These are phyloP conservation scores for Aspergillus aculeatinus DNA, from an alignment of 2,329 filamentous ascomycete genomes.

Conservation along the genomic window DNA sequence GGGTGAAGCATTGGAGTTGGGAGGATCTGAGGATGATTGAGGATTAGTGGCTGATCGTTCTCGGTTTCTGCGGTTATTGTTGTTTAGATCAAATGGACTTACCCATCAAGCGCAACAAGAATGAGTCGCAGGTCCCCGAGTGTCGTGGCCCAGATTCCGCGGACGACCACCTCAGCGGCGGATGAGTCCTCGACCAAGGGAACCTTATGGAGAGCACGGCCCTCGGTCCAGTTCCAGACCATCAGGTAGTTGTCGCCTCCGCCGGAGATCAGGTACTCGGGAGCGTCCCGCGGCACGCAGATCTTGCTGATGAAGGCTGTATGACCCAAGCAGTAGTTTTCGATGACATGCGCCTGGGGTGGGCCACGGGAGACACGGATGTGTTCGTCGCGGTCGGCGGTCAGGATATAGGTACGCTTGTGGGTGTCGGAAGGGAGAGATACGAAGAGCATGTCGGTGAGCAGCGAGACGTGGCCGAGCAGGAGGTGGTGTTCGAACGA, in stretches of 20 bases:
- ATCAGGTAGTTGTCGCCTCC: constrained; percentile 79
- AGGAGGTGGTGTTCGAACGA: constrained; percentile 74
- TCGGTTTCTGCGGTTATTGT: too few relatives aligned
- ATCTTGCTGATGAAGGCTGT: constrained; percentile 78
- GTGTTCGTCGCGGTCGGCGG: constrained; percentile 73
- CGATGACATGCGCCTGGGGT: constrained; percentile 83
- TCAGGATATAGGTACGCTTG: constrained; percentile 61
- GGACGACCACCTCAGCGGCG: constrained; percentile 45
- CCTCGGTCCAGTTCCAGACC: constrained; percentile 75
- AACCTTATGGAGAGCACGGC: constrained; percentile 33
- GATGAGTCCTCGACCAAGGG: constrained; percentile 24
- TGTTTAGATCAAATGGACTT: constrained; percentile 26
- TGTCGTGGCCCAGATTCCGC: constrained; percentile 50
- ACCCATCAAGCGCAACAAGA: constrained; percentile 61
- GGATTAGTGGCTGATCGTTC: neutral
- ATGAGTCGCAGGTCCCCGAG: constrained; percentile 32
- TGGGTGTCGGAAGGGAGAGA: constrained; percentile 44
- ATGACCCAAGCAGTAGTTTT: constrained; percentile 86
- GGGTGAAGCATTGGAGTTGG: constrained; percentile 66
- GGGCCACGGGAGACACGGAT: constrained; percentile 81
- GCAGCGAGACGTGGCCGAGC: constrained; percentile 91
- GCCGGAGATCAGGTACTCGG: constrained; percentile 73
- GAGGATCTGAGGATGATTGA: constrained; percentile 58
- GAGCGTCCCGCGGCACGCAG: constrained; percentile 58
- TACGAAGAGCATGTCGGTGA: constrained; percentile 69